These are phyloP conservation scores for Umbelopsis isabellina DNA, from an alignment of 192 early-diverging fungal genomes.

Conservation along the genomic window DNA sequence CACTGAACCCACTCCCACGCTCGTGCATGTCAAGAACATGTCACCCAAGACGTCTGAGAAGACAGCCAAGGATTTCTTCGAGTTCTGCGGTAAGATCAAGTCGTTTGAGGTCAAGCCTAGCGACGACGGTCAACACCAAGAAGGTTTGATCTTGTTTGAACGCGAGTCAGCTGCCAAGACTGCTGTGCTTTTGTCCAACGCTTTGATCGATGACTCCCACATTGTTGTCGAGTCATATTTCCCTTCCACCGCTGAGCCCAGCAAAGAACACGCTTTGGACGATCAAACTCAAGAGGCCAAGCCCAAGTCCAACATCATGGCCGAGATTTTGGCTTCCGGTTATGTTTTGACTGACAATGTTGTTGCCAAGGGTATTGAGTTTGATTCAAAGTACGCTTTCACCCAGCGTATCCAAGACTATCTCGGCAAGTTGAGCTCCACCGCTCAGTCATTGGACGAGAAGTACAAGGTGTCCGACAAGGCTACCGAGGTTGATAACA, in stretches of 20 bases:
- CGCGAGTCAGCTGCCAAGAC: conserved; percentile 59
- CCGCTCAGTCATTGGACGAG: conserved; percentile 40
- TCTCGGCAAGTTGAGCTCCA: conserved; percentile 23
- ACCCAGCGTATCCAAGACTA: conserved; percentile 29
- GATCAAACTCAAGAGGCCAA: conserved; percentile 24
- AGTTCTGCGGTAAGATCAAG: conserved; percentile 60
- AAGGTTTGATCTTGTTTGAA: conserved; percentile 55
- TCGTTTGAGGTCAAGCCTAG: conserved; percentile 54
- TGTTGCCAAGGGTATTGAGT: conserved; percentile 59
- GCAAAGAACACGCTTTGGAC: conserved; percentile 22
- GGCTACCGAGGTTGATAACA: conserved; percentile 43
- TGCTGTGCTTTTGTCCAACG: conserved; percentile 56
- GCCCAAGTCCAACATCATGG: conserved; percentile 53
- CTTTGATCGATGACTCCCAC: conserved; percentile 56
- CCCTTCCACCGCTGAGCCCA: not conserved
- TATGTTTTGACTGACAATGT: conserved; percentile 61
- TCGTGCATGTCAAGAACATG: conserved; percentile 54
- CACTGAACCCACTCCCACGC: conserved; percentile 44
- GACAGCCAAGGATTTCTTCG: conserved; percentile 60
- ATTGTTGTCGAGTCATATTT: conserved; percentile 55
- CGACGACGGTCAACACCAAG: conserved; percentile 43
- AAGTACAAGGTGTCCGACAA: conserved; percentile 47
- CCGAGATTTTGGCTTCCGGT: conserved; percentile 70
- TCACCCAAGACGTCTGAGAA: conserved; percentile 48
- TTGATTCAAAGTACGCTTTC: conserved; percentile 61